These are phyloP conservation scores for Cladosporium sp. DNA, from an alignment of 2,329 filamentous ascomycete species.

Conservation along the genomic window DNA sequence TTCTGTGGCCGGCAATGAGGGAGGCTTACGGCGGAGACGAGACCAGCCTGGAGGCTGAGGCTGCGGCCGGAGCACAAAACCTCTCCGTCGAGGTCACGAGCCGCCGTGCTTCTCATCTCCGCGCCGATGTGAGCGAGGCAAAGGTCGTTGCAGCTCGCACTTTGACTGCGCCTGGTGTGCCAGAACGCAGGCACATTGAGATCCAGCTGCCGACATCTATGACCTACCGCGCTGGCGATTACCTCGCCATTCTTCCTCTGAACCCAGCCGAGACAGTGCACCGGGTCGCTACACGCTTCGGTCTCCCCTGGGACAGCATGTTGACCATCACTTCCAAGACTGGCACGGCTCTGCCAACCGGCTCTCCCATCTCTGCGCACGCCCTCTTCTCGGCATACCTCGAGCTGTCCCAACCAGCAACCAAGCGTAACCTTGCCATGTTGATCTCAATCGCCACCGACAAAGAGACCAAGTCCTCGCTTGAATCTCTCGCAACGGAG, in stretches of 20 bases:
- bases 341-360: slow-evolving; percentile 63
- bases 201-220: slow-evolving; percentile 43
- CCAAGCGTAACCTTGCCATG: slow-evolving; percentile 55
- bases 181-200: slow-evolving; percentile 54
- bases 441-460: slow-evolving; percentile 50
- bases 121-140: slow-evolving; percentile 61
- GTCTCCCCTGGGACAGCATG: slow-evolving; percentile 63
- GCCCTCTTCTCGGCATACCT: slow-evolving; percentile 67
- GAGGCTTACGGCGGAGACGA: slow-evolving; percentile 31
- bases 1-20: slow-evolving; percentile 50
- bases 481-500: slow-evolving; percentile 44
- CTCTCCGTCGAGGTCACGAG: slow-evolving; percentile 51
- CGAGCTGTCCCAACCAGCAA: slow-evolving; percentile 68
- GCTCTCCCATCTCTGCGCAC: slow-evolving; percentile 56
- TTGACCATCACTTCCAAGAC: slow-evolving; percentile 45
- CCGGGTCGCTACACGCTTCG: slow-evolving; percentile 61
- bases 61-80: slow-evolving; percentile 28
- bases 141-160: slow-evolving; percentile 52
- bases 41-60: slow-evolving; percentile 14
- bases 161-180: slow-evolving; percentile 49
- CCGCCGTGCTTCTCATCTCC: slow-evolving; percentile 53
- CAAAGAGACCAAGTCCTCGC: slow-evolving; percentile 44
- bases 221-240: slow-evolving; percentile 70
- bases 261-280: slow-evolving; percentile 61
- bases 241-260: slow-evolving; percentile 68